Conservation (phyloP, 2,329 filamentous ascomycete genomes). For the Clonostachys byssicola region DNA sequence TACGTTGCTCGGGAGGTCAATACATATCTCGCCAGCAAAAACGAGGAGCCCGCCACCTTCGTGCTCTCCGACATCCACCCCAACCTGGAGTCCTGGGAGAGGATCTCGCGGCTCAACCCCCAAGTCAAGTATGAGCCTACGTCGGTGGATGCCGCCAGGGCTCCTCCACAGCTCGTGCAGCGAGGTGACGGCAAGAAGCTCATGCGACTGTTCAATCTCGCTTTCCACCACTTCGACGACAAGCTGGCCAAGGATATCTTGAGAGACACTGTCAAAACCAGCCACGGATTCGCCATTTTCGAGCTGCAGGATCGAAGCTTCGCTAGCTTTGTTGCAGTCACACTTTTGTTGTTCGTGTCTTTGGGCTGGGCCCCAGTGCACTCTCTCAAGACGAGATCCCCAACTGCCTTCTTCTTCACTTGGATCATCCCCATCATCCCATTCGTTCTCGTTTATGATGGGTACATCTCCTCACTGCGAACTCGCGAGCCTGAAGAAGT, state of each 20-base stretch:
- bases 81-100: slow-evolving; percentile 56
- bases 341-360: slow-evolving; percentile 47
- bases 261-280: slow-evolving; percentile 58
- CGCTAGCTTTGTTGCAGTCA: slow-evolving; percentile 46
- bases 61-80: slow-evolving; percentile 65
- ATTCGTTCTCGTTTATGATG: slow-evolving; percentile 65
- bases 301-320: slow-evolving; percentile 67
- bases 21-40: slow-evolving; percentile 19
- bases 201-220: slow-evolving; percentile 68
- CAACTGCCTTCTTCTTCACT: slow-evolving; percentile 57
- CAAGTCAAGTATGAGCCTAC: slow-evolving; percentile 55
- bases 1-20: slow-evolving; percentile 59
- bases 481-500: slow-evolving; percentile 66
- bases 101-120: slow-evolving; percentile 43
- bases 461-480: slow-evolving; percentile 61
- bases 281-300: slow-evolving; percentile 67
- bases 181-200: slow-evolving; percentile 39
- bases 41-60: slow-evolving; percentile 40
- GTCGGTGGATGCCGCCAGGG: slow-evolving; percentile 61
- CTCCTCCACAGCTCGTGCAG: slow-evolving; percentile 43
- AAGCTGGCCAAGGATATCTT: slow-evolving; percentile 55
- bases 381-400: slow-evolving; percentile 46
- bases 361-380: slow-evolving; percentile 48
- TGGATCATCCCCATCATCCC: slow-evolving; percentile 65
- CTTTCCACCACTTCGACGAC: slow-evolving; percentile 76